Conservation (phyloP, 305 asterid species). For the Stenogyne calaminthoides region DNA sequence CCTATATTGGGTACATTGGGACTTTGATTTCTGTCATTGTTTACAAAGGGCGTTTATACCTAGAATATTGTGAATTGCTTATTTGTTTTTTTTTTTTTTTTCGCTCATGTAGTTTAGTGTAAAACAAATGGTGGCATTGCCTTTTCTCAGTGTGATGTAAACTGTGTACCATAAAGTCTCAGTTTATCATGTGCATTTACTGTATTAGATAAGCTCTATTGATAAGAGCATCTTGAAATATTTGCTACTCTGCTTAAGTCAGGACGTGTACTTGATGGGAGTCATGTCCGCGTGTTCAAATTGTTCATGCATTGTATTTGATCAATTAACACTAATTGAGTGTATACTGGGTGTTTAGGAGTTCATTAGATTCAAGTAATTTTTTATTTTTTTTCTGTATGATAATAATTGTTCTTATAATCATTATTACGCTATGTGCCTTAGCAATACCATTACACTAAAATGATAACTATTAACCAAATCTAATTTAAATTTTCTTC, state of each 20-base stretch:
- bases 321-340: slow-evolving; percentile 1
- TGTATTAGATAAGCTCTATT: background rate
- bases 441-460: background rate
- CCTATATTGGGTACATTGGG: background rate
- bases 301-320: background rate
- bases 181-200: background rate
- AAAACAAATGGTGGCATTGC: background rate
- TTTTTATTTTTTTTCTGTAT: background rate
- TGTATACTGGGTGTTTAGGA: background rate
- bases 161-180: background rate
- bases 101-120: background rate
- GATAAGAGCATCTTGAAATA: background rate
- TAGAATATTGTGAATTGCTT: background rate
- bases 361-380: background rate
- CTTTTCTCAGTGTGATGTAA: background rate
- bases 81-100: too few relatives aligned
- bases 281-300: background rate
- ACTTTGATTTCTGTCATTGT: slow-evolving; percentile 3
- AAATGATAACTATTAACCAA: background rate
- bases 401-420: background rate
- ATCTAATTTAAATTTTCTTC: background rate
- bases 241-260: background rate
- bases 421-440: background rate
- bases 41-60: background rate
- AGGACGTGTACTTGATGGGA: background rate